A percentile compares a stretch with the other conserved stretches of the same genome.
Conservation (phyloP, 495 filamentous ascomycete genomes). For the Penicillium canescens region DNA sequence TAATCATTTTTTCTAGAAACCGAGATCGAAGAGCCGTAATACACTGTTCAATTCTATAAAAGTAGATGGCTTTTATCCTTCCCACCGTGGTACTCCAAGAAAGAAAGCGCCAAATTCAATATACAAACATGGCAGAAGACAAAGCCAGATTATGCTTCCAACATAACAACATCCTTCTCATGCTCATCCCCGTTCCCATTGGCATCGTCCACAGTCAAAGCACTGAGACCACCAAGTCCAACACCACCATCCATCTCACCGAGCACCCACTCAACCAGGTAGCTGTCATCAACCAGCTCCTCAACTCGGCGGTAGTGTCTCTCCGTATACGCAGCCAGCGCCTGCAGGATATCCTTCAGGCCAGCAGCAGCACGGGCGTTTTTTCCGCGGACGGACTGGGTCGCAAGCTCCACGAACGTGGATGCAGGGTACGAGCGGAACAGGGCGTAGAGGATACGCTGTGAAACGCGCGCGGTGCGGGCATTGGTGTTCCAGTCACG, state of each 20-base stretch:
- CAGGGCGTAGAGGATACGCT: conserved; percentile 78
- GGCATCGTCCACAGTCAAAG: conserved; percentile 12
- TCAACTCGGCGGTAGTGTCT: conserved; percentile 86
- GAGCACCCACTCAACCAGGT: conserved; percentile 88
- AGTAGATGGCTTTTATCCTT: conserved; percentile 29
- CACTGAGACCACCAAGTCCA: conserved; percentile 38
- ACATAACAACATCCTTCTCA: conserved; percentile 49
- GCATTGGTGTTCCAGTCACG: conserved; percentile 98
- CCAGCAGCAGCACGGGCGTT: conserved; percentile 55
- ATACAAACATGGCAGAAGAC: conserved; percentile 23
- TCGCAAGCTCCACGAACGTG: conserved; percentile 65
- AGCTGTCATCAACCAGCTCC: conserved; percentile 91
- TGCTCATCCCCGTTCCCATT: conserved; percentile 33
- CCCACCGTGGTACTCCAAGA: conserved; percentile 26
- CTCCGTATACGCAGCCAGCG: conserved; percentile 83
- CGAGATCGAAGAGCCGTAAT: neutral
- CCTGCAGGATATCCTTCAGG: conserved; percentile 80
- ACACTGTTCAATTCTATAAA: conserved; percentile 26
- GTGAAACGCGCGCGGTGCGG: conserved; percentile 78
- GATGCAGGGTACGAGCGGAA: conserved; percentile 75
- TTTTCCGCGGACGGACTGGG: conserved; percentile 36
- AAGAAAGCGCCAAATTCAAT: conserved; percentile 30
- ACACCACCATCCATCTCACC: conserved; percentile 82
- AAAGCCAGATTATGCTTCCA: conserved; percentile 30
- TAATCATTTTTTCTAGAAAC: no score